Percentiles rank a stretch among this genome's conserved stretches.
Conservation (phyloP, 2,329 filamentous ascomycete genomes). For the Sclerotinia borealis region DNA sequence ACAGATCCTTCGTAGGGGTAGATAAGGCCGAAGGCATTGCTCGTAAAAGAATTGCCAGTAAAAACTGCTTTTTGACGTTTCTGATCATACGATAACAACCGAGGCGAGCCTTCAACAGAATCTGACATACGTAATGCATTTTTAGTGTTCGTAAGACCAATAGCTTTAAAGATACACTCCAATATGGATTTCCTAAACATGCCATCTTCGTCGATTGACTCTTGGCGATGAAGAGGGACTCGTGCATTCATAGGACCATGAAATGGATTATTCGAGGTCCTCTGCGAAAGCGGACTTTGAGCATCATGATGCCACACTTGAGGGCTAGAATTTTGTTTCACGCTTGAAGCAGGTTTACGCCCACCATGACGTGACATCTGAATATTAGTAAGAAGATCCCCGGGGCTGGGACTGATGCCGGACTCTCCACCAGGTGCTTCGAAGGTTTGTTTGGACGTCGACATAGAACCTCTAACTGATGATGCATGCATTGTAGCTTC, state of each 20-base stretch:
- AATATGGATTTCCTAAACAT: conserved; percentile 85
- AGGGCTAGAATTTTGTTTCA: conserved; percentile 19
- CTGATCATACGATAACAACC: conserved; percentile 77
- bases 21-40: conserved; percentile 84
- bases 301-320: conserved; percentile 30
- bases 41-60: conserved; percentile 65
- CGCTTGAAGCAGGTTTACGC: conserved; percentile 32
- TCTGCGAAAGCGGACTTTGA: conserved; percentile 37
- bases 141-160: conserved; percentile 69
- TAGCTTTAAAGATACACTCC: conserved; percentile 91
- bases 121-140: conserved; percentile 59
- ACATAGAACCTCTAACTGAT: conserved; percentile 19
- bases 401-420: conserved; percentile 52
- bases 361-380: conserved; percentile 60
- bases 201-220: conserved; percentile 80
- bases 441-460: conserved; percentile 28
- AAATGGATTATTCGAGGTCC: conserved; percentile 52
- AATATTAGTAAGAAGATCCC: conserved; percentile 75
- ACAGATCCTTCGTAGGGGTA: conserved; percentile 70
- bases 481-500: conserved; percentile 67
- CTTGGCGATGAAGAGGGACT: conserved; percentile 60
- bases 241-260: conserved; percentile 42
- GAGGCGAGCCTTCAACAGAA: conserved; percentile 80
- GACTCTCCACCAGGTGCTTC: conserved; percentile 28
- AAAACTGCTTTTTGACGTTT: conserved; percentile 74